Conservation (phyloP, 257 asterid genomes). For the Solanum chilense region DNA sequence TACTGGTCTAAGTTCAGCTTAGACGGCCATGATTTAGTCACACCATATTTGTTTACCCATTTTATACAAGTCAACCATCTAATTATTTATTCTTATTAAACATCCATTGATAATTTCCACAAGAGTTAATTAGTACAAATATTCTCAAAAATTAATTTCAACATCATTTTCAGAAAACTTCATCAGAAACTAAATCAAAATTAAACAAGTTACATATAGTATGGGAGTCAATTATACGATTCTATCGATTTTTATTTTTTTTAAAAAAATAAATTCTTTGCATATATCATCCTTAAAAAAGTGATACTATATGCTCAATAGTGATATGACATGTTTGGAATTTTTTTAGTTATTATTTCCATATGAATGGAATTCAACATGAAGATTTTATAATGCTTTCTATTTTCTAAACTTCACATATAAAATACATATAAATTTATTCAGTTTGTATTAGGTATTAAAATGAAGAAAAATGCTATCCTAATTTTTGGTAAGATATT, state of each 20-base stretch:
- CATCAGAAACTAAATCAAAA: neutral
- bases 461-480: neutral
- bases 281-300: neutral
- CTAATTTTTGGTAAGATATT: neutral
- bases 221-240: neutral
- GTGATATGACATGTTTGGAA: neutral
- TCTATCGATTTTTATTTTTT: no score
- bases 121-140: neutral
- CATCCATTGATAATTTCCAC: neutral
- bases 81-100: no score
- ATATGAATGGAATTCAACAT: neutral
- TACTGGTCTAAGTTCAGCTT: neutral
- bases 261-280: neutral
- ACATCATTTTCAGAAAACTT: neutral
- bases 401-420: neutral
- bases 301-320: neutral
- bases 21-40: neutral
- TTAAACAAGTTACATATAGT: neutral
- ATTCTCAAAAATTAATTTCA: neutral
- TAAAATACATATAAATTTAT: neutral
- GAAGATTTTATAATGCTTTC: neutral
- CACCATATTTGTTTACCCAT: neutral
- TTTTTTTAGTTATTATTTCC: neutral
- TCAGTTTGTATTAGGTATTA: neutral
- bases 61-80: neutral